Evolutionary conservation across 805 yeast genomes (phyloP).

Genomic region (Wickerhamiella allomyrinae): DNA sequence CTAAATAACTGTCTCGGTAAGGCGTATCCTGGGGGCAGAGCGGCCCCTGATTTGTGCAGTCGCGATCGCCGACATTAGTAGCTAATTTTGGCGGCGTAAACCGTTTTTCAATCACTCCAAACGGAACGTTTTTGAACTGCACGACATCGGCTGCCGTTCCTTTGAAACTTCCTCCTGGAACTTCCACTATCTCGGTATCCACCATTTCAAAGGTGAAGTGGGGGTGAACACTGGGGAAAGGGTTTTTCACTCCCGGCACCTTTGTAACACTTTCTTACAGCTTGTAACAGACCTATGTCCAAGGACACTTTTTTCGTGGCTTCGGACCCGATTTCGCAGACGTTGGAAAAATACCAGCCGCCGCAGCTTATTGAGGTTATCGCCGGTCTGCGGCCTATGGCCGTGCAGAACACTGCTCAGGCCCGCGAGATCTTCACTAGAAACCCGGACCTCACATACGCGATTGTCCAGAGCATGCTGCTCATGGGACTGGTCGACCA

Average conservation of each 20-base stretch:
- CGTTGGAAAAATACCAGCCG: conserved; percentile 38
- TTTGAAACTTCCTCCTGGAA: conserved; percentile 8
- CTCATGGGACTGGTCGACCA: conserved; percentile 26
- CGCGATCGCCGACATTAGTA: not conserved
- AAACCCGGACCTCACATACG: conserved; percentile 64
- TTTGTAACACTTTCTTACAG: too few relatives aligned
- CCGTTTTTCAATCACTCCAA: conserved; percentile 7
- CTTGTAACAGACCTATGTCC: not conserved
- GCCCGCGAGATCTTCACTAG: conserved; percentile 47
- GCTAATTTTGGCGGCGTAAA: conserved; percentile 8
- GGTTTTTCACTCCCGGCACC: too few relatives aligned
- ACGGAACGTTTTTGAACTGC: conserved; percentile 12
- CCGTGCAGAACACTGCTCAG: conserved; percentile 41
- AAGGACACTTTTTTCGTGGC: conserved; percentile 8
- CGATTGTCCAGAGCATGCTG: conserved; percentile 57
- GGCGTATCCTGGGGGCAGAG: conserved; percentile 14
- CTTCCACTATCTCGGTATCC: not conserved
- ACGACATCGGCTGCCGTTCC: conserved; percentile 7
- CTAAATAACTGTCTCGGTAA: conserved; percentile 13
- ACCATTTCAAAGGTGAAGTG: too few relatives aligned
- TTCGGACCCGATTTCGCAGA: conserved; percentile 31
- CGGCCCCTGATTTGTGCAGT: conserved; percentile 14
- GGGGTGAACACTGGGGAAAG: too few relatives aligned
- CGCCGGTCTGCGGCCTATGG: conserved; percentile 43
- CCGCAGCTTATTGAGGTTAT: conserved; percentile 35